Base-by-base conservation (phyloP, 768 basidiomycete genomes). In the Pilatotrama ljubarskyi region DNA sequence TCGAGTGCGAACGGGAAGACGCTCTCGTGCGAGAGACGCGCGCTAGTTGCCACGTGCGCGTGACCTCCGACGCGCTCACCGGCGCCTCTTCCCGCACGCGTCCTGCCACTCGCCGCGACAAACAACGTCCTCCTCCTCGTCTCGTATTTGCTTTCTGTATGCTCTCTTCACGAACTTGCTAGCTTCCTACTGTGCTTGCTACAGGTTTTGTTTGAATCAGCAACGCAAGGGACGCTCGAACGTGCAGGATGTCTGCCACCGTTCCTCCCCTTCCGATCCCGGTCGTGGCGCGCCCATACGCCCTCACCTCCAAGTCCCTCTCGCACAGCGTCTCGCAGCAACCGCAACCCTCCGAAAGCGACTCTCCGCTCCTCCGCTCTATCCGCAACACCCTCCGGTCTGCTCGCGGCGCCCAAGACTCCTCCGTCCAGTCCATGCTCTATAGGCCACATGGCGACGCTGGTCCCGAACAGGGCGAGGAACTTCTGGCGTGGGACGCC, bases 401-500 rank as follows among this genome's bases (percentile, higher is more conserved):
- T 46, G 76, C 53, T 29, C 58, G 58, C 9, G 53, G 58, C 20
- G 35, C 49, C 7, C 51, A 48, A 24, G 58, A 59, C 10, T 20
- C 51, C 18, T 43, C 52, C 11, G 40, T 55, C 15, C 49, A 42
- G 9, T 56, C 57, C 20, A 11, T 43, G 15, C 36, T 58, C 26
- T 57, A 62, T 15, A 8, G 49, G 7, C 50, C 51, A 1, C 43
- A 52, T 26, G 51, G 49, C 13, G 48, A 44, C 20, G 37, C 18
- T 13, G 51, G 29, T 20, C 44, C 51, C 1, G 55, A 57, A 20
- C 24, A 17, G 18, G 65, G 63, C 18, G 69, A 70, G 37, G 80
- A 85, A 58, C 86, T 92, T 64, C 74, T 93, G 14, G 76, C 82
- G 13, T 93, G 91, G 92, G 83, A 88, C 64, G 76, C 79, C 22